Percentiles rank a stretch among this genome's conserved stretches.
Evolutionary conservation across 176 grass and related monocot genomes (phyloP).

Genomic region (Carex littledalei): DNA sequence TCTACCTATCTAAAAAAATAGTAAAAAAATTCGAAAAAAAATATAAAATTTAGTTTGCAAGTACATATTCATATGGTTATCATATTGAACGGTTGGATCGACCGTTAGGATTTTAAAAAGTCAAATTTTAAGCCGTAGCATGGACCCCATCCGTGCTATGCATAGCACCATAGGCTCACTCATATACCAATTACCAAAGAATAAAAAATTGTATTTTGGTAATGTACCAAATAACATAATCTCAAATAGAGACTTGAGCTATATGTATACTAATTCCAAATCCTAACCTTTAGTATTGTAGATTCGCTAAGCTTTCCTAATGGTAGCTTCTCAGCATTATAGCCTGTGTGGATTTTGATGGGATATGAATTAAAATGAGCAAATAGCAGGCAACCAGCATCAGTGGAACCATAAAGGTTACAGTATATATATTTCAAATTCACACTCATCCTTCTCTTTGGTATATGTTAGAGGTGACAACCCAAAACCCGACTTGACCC

Average conservation of each 20-base stretch:
- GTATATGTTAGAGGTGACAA: too few species aligned
- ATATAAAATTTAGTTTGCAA: too few species aligned
- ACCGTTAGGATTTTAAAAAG: too few species aligned
- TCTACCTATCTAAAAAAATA: too few species aligned
- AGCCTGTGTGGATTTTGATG: constrained; percentile 41
- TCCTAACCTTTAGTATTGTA: constrained; percentile 79
- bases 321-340: constrained; percentile 91
- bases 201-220: neutral
- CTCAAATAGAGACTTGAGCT: neutral
- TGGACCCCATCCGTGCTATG: too few species aligned
- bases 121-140: too few species aligned
- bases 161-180: too few species aligned
- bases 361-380: constrained; percentile 31
- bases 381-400: neutral
- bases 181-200: constrained; percentile 5
- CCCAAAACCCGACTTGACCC: too few species aligned
- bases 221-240: neutral
- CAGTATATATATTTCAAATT: neutral
- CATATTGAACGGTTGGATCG: too few species aligned
- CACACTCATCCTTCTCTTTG: neutral
- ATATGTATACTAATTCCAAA: constrained; percentile 12
- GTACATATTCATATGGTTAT: too few species aligned
- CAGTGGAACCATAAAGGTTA: neutral
- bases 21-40: too few species aligned
- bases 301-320: constrained; percentile 95